Conservation (phyloP, 73 alveolate species). For the Paramecium sonneborni region DNA sequence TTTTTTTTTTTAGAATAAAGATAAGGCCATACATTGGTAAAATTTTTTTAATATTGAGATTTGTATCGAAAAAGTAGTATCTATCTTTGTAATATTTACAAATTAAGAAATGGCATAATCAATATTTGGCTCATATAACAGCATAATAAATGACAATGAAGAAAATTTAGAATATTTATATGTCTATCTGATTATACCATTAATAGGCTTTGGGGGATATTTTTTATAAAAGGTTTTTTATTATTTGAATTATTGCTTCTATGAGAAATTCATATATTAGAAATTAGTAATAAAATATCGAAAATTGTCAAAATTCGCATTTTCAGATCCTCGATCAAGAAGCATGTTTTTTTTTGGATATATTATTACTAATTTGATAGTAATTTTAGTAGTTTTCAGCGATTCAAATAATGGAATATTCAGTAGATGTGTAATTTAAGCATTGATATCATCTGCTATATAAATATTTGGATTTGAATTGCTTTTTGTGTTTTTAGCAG, state of each 20-base stretch:
- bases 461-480: neutral
- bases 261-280: neutral
- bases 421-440: neutral
- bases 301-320: neutral
- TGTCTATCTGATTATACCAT: neutral
- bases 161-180: neutral
- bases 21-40: neutral
- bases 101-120: neutral
- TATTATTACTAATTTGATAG: neutral
- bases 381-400: neutral
- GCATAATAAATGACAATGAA: neutral
- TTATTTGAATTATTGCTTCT: neutral
- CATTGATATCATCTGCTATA: neutral
- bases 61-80: neutral
- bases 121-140: neutral
- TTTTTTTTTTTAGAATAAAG: neutral
- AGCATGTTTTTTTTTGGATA: neutral
- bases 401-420: neutral
- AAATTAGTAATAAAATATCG: neutral
- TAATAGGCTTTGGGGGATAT: neutral
- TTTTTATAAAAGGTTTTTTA: neutral
- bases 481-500: neutral
- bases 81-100: neutral
- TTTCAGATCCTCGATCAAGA: neutral
- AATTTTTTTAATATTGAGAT: neutral